A percentile compares a stretch with the other conserved stretches of the same genome.
Evolutionary conservation across 2,329 filamentous ascomycete species (phyloP).

Genomic region (Botryotinia convoluta): DNA sequence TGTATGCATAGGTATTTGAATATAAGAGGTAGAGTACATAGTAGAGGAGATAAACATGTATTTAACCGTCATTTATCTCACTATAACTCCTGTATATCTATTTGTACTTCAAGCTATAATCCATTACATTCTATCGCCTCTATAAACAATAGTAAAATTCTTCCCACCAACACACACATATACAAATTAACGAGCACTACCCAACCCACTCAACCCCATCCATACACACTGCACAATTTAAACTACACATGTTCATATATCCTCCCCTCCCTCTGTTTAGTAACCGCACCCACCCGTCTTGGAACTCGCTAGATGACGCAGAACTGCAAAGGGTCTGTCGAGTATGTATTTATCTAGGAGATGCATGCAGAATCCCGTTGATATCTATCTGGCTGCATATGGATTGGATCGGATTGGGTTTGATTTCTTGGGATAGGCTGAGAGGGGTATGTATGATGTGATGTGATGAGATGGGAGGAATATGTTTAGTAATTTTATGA

Average conservation of each 20-base stretch:
- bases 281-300: background rate
- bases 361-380: background rate
- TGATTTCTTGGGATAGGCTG: too few relatives aligned
- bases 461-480: too few relatives aligned
- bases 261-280: background rate
- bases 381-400: background rate
- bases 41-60: too few relatives aligned
- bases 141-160: background rate
- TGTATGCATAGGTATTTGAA: background rate
- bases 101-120: too few relatives aligned
- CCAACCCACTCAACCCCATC: background rate
- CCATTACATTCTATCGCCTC: background rate
- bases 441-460: too few relatives aligned
- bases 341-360: background rate
- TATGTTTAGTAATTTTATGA: too few relatives aligned
- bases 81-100: background rate
- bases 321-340: background rate
- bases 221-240: too few relatives aligned
- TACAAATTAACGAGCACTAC: too few relatives aligned
- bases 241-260: too few relatives aligned
- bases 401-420: rapidly evolving
- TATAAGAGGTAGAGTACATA: background rate
- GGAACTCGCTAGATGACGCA: background rate
- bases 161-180: background rate
- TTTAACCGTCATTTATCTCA: too few relatives aligned